Conservation (phyloP, 176 grass and related monocot species). For the Areca catechu region DNA sequence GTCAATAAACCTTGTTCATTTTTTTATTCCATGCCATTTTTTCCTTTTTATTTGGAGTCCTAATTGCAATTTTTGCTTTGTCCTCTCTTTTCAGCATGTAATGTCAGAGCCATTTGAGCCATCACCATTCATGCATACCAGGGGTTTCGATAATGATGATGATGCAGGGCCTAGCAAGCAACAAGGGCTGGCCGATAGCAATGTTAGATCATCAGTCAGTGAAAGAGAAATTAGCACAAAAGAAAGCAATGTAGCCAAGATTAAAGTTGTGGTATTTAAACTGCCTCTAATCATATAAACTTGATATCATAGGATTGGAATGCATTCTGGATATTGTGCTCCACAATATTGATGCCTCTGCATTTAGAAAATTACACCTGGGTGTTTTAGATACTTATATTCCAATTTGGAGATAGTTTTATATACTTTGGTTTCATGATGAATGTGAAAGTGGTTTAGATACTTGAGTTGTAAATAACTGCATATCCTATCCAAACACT, state of each 20-base stretch:
- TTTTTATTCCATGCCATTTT: no score
- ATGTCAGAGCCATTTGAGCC: slow-evolving; percentile 83
- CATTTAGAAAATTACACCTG: background rate
- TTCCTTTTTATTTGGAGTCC: no score
- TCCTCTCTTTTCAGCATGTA: slow-evolving; percentile 55
- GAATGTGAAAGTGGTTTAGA: no score
- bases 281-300: background rate
- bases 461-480: no score
- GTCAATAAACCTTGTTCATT: no score
- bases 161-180: slow-evolving; percentile 45
- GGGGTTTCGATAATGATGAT: slow-evolving; percentile 75
- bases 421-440: no score
- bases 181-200: slow-evolving; percentile 59
- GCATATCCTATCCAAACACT: no score
- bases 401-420: no score
- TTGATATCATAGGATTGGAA: no score
- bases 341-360: background rate
- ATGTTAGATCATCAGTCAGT: slow-evolving; percentile 28
- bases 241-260: slow-evolving; percentile 96
- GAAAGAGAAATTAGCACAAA: slow-evolving; percentile 57
- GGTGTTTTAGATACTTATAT: no score
- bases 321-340: background rate
- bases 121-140: slow-evolving; percentile 69
- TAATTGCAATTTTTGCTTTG: background rate
- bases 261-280: slow-evolving; percentile 92